Evolutionary conservation across 2,329 filamentous ascomycete species (phyloP).

Genomic region (Sporothrix schenckii): DNA sequence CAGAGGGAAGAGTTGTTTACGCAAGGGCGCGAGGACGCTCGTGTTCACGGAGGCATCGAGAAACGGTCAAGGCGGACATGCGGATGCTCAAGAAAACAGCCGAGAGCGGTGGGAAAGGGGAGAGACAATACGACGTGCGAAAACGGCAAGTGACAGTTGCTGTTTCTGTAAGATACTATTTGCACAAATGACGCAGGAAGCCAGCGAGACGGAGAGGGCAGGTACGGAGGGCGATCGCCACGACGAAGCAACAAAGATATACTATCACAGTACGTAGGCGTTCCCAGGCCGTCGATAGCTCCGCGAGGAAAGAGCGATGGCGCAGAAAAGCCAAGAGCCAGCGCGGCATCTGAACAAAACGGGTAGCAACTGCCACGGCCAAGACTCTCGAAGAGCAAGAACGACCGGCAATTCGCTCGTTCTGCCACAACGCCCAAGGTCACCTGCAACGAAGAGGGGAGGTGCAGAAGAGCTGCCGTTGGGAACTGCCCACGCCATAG

Average conservation of each 20-base stretch:
- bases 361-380: constrained; percentile 3
- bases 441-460: constrained; percentile 1
- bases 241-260: background rate
- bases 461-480: constrained; percentile 8
- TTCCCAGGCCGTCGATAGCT: background rate
- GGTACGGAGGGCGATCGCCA: background rate
- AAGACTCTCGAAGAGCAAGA: background rate
- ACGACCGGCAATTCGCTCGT: constrained; percentile 2
- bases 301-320: background rate
- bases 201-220: background rate
- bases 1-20: background rate
- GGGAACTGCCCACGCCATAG: constrained; percentile 26
- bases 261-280: background rate
- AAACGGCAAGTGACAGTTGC: background rate
- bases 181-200: constrained; percentile 4
- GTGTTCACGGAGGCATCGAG: background rate
- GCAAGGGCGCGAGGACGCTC: background rate
- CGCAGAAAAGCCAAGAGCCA: background rate
- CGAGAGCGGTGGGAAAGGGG: no score
- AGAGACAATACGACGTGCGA: background rate
- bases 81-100: background rate
- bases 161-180: background rate
- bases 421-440: background rate
- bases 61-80: background rate
- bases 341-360: constrained; percentile 3